Conservation (phyloP, 2,329 filamentous ascomycete species). For the Fusarium sp. region DNA sequence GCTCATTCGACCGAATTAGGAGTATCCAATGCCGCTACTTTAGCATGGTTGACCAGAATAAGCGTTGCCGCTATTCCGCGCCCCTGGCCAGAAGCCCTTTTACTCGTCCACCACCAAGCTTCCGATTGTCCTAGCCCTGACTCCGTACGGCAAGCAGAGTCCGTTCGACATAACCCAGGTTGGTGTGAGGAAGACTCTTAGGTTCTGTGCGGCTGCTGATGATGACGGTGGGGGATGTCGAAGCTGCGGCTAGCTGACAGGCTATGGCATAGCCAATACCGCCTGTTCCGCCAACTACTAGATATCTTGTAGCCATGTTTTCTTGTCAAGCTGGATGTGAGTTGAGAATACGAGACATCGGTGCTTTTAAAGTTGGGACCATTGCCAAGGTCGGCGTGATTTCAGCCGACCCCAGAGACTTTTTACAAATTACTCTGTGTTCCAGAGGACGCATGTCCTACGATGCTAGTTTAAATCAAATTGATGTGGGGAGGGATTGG, state of each 20-base stretch:
- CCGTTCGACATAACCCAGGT: too few relatives aligned
- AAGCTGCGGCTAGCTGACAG: slow-evolving; percentile 46
- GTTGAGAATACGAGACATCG: neutral
- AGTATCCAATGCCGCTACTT: too few relatives aligned
- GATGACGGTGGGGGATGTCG: slow-evolving; percentile 43
- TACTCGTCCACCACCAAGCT: too few relatives aligned
- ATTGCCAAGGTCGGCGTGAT: neutral
- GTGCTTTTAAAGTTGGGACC: neutral
- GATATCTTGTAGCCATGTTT: slow-evolving; percentile 41
- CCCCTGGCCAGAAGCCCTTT: too few relatives aligned
- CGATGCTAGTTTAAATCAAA: neutral
- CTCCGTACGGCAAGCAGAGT: too few relatives aligned
- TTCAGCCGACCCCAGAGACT: neutral
- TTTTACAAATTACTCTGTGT: neutral
- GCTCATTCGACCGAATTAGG: too few relatives aligned
- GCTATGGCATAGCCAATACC: slow-evolving; percentile 53
- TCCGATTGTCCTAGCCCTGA: too few relatives aligned
- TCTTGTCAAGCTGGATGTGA: neutral
- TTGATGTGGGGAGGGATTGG: neutral
- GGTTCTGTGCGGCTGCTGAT: slow-evolving; percentile 50
- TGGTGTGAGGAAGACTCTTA: slow-evolving; percentile 42
- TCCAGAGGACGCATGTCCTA: neutral
- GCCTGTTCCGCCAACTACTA: slow-evolving; percentile 51
- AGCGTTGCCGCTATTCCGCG: too few relatives aligned
- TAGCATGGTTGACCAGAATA: too few relatives aligned